Conservation (phyloP, 768 basidiomycete genomes). For the Kwoniella sp. region DNA sequence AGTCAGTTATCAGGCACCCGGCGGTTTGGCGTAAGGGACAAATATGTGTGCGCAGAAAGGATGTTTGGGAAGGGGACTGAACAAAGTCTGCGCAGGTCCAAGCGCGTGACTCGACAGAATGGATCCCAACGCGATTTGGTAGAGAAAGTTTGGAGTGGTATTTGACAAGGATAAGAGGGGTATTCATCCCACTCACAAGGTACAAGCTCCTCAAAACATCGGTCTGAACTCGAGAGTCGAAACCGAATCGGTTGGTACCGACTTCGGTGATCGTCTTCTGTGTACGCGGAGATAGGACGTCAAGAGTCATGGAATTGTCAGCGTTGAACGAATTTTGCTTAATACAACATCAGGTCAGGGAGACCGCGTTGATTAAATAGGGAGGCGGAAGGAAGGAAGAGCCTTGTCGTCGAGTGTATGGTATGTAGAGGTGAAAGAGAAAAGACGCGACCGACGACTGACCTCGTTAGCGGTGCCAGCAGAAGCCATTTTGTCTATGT, state of each 20-base stretch:
- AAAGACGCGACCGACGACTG: neutral
- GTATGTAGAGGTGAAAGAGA: neutral
- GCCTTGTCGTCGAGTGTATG: too few species aligned
- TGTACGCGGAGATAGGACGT: neutral
- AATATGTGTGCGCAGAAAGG: neutral
- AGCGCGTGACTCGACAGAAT: neutral
- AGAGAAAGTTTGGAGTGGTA: too few species aligned
- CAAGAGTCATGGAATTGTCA: neutral
- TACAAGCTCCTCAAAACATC: constrained; percentile 84
- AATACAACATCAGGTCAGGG: too few species aligned
- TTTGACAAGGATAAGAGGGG: neutral
- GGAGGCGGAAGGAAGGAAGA: too few species aligned
- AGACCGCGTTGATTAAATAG: too few species aligned
- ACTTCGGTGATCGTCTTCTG: constrained; percentile 59
- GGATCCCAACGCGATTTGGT: too few species aligned
- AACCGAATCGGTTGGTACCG: constrained; percentile 83
- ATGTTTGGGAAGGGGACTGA: neutral
- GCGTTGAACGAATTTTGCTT: neutral
- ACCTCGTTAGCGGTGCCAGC: neutral
- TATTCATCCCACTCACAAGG: constrained; percentile 58
- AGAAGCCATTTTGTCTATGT: constrained; percentile 12
- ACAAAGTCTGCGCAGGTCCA: neutral
- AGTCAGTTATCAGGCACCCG: constrained; percentile 1
- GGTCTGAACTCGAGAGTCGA: constrained; percentile 80
- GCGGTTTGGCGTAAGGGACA: neutral